phyloP scores from a whole-genome alignment of 352 stramenopile genomes.

The Phytophthora vignae region DNA sequence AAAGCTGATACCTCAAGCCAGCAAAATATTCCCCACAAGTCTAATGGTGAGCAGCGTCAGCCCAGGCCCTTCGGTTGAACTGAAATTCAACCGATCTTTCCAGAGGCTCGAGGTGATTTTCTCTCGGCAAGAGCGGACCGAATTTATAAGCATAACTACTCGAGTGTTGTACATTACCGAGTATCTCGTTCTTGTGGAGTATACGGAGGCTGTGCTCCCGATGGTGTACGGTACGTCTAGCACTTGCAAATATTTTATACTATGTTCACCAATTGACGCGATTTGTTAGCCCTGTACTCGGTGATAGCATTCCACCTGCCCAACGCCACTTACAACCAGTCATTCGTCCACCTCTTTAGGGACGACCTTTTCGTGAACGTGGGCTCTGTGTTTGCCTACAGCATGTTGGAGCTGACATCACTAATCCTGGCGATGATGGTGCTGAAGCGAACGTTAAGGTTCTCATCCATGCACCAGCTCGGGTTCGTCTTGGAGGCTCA shows the following conservation, averaged over 20 bases:
- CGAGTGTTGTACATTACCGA: constrained; percentile 40
- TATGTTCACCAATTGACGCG: not conserved
- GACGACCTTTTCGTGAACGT: constrained; percentile 1
- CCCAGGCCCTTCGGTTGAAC: not conserved
- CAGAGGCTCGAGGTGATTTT: not conserved
- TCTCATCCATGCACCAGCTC: constrained; percentile 33
- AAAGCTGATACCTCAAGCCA: no score
- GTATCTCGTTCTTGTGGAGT: constrained; percentile 47
- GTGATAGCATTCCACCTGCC: constrained; percentile 12
- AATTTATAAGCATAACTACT: constrained; percentile 29
- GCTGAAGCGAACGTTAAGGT: constrained; percentile 12
- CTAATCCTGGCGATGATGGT: constrained; percentile 18
- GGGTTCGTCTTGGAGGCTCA: constrained; percentile 38
- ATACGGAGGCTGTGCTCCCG: constrained; percentile 39
- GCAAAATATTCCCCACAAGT: no score
- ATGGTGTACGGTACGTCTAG: constrained; percentile 32
- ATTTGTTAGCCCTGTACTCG: constrained; percentile 2
- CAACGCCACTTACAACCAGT: constrained; percentile 3
- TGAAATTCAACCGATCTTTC: not conserved
- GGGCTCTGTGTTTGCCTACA: constrained; percentile 7
- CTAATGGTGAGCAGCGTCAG: not conserved
- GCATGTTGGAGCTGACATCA: constrained; percentile 22
- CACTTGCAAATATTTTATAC: not conserved
- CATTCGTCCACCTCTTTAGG: not conserved
- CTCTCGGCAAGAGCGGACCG: constrained; percentile 8